phyloP scores from a whole-genome alignment of 2,329 filamentous ascomycete species.

The Botrytis hyacinthi region DNA sequence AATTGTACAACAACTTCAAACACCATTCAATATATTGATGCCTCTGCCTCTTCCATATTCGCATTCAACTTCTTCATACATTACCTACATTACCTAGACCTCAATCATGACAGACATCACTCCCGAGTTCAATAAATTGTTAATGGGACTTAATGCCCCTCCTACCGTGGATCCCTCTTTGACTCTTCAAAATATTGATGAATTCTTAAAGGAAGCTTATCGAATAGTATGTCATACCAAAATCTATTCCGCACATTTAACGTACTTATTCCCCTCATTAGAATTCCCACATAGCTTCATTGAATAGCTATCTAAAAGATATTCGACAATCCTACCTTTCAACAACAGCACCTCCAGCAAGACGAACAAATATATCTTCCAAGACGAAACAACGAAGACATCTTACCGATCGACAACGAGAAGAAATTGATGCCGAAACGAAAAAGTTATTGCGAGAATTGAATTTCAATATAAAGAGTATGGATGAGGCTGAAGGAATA shows the following conservation, averaged over 20 bases:
- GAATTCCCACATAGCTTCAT: constrained; percentile 81
- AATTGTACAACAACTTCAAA: background rate
- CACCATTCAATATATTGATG: background rate
- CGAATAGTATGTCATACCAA: constrained; percentile 65
- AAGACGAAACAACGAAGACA: constrained; percentile 36
- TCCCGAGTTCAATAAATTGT: constrained; percentile 64
- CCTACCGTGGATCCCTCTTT: constrained; percentile 41
- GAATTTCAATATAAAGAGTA: constrained; percentile 73
- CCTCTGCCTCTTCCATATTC: too few species aligned
- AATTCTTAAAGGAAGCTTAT: constrained; percentile 92
- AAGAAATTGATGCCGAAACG: constrained; percentile 82
- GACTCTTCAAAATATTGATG: constrained; percentile 61
- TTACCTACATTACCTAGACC: too few species aligned
- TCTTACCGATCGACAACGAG: constrained; percentile 76
- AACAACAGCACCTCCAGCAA: constrained; percentile 67
- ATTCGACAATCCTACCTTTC: constrained; percentile 92
- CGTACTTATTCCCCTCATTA: constrained; percentile 41
- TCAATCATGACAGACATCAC: constrained; percentile 60
- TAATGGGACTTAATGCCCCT: constrained; percentile 57
- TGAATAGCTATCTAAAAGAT: constrained; percentile 75
- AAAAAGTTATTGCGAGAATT: constrained; percentile 83
- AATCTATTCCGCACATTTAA: constrained; percentile 24
- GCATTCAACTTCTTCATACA: too few species aligned
- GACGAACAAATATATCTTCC: constrained; percentile 40
- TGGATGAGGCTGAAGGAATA: constrained; percentile 79